These are phyloP conservation scores for Rhizopogon vulgaris DNA, from an alignment of 768 basidiomycete species.

Conservation along the genomic window DNA sequence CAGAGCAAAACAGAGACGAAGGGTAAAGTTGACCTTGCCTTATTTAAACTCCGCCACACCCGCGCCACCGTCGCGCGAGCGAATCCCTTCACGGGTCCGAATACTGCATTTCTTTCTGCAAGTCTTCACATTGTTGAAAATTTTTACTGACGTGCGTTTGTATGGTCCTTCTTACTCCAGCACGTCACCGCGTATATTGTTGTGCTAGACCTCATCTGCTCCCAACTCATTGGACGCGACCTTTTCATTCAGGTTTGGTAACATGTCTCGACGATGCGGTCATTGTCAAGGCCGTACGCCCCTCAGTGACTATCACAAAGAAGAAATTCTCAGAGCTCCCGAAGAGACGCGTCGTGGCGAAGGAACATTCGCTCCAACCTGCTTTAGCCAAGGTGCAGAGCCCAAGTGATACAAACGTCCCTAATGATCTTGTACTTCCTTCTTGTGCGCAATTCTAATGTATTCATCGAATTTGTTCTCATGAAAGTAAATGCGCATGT, in stretches of 20 bases:
- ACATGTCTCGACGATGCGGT: neutral
- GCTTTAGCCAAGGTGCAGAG: neutral
- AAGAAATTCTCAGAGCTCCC: constrained; percentile 62
- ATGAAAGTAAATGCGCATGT: neutral
- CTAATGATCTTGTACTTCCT: neutral
- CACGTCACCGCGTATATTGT: constrained; percentile 6
- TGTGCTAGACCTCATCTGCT: constrained; percentile 1
- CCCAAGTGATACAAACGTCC: neutral
- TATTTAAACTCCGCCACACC: constrained; percentile 27
- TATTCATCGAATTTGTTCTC: neutral
- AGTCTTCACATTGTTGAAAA: neutral
- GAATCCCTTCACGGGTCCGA: constrained; percentile 13
- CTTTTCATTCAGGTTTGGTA: constrained; percentile 1
- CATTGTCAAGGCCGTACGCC: neutral
- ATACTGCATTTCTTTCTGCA: neutral
- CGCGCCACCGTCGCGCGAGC: constrained; percentile 25
- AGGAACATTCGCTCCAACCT: neutral
- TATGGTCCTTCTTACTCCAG: constrained; percentile 6
- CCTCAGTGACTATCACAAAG: constrained; percentile 26
- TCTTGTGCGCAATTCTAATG: constrained; percentile 1
- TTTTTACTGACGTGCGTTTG: constrained; percentile 1
- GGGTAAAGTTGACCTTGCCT: constrained; percentile 22
- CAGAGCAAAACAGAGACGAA: constrained; percentile 24
- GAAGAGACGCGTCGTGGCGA: constrained; percentile 23
- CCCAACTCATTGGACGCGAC: neutral